These are phyloP conservation scores for Acer saccharum DNA, from an alignment of 345 rosid species.

Conservation along the genomic window DNA sequence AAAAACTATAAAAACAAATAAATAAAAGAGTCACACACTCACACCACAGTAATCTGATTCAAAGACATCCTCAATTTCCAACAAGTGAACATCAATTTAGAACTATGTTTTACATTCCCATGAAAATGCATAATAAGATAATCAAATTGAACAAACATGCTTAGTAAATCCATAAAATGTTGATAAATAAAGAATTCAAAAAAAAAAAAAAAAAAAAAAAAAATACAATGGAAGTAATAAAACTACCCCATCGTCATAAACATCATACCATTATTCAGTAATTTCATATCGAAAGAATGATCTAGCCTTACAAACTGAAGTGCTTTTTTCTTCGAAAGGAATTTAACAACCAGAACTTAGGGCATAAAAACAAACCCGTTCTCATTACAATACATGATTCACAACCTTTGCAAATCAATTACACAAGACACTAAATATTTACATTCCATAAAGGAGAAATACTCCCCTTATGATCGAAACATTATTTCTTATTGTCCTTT, in stretches of 20 bases:
- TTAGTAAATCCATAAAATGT: too few relatives aligned
- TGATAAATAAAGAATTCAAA: background rate
- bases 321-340: conserved; percentile 1
- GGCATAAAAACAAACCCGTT: conserved; percentile 25
- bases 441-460: conserved; percentile 41
- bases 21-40: background rate
- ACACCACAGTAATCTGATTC: background rate
- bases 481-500: conserved; percentile 30
- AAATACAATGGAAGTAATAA: background rate
- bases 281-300: conserved; percentile 1
- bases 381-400: conserved; percentile 20
- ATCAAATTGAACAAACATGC: too few relatives aligned
- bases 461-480: conserved; percentile 23
- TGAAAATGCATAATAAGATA: too few relatives aligned
- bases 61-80: background rate
- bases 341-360: conserved; percentile 6
- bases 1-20: too few relatives aligned
- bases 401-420: conserved; percentile 26
- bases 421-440: conserved; percentile 42
- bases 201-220: background rate
- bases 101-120: too few relatives aligned
- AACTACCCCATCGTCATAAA: background rate
- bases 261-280: conserved; percentile 1
- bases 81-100: background rate
- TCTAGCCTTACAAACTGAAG: background rate